Base-by-base conservation (phyloP, 2,329 filamentous ascomycete genomes). In the Cylindrodendrum hubeiense region DNA sequence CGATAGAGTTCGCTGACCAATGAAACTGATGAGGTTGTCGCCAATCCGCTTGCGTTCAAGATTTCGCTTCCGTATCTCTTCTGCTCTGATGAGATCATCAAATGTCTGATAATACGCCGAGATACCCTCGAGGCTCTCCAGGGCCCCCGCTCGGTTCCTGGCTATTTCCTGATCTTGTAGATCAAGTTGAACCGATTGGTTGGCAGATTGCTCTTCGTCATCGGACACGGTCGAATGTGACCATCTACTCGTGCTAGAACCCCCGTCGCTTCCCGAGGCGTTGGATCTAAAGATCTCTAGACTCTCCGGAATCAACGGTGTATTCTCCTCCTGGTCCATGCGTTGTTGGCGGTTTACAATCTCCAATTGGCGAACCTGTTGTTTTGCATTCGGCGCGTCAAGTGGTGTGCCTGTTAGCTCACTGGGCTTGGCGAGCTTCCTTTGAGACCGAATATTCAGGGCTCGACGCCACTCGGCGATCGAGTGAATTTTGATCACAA, bases 51-150 rank as follows among this genome's bases (percentile, higher is more conserved):
- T 41, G 21, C 19, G 39, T 12, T 41, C 26, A 12, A n/a, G 28
- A 28, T 60, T 15, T 13, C 17, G 3, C 26, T 54, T 13, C 22
- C 21, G 10, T 6, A 28, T 9, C 12, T 30, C 7, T n/a, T 64
- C 22, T 22, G 19, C 15, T 9, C 22, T 15, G 9, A 10, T 15
- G 4, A 49, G 7, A 3, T 10, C 2, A 19, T 22, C 3, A n/a
- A 51, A 56, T 3, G 9, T 17, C 13, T 1, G 3, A 12, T 22
- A 6, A 34, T 22, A 28, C 17, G 7, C 5, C 8, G 51, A 43
- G 9, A 52, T 33, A 34, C 59, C 53, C 21, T 61, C 65, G 13
- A 67, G 65, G 17, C 61, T 58, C 9, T 52, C 8, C 4, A 56
- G 22, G 12, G 65, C 19, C 17, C 52, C 41, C 30, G n/a, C 3